Conservation (phyloP, 1,139 yeast genomes). For the Maudiozyma humilis region DNA sequence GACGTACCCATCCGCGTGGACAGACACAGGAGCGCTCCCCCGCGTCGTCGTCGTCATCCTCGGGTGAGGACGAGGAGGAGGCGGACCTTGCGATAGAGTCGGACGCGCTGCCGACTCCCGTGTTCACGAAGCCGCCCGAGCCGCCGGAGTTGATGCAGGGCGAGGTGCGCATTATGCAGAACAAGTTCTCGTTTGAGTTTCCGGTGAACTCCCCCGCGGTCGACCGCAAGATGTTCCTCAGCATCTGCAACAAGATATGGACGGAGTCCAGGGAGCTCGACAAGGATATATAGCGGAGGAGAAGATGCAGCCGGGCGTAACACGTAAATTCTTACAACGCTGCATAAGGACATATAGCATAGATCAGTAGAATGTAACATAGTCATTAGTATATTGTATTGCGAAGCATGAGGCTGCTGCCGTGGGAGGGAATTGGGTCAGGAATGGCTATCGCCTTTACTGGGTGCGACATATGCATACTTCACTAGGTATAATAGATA, state of each 20-base stretch:
- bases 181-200: conserved; percentile 27
- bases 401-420: no score
- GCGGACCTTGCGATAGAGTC: conserved; percentile 13
- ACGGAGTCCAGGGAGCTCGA: conserved; percentile 21
- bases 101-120: conserved; percentile 12
- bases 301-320: no score
- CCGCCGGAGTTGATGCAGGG: conserved; percentile 15
- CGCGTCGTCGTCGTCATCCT: not conserved
- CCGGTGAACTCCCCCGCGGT: conserved; percentile 15
- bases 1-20: not conserved
- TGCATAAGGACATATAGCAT: no score
- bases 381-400: no score
- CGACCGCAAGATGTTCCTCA: conserved; percentile 30
- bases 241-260: conserved; percentile 32
- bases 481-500: no score
- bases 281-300: not conserved
- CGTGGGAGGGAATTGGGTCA: no score
- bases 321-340: no score
- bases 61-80: conserved; percentile 10
- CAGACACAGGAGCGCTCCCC: no score
- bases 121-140: conserved; percentile 10
- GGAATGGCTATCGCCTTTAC: no score
- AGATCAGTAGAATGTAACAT: no score
- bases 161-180: conserved; percentile 20
- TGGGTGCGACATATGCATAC: no score